Evolutionary conservation across 192 early-diverging fungal genomes (phyloP).

Genomic region (Coemansia sp.): DNA sequence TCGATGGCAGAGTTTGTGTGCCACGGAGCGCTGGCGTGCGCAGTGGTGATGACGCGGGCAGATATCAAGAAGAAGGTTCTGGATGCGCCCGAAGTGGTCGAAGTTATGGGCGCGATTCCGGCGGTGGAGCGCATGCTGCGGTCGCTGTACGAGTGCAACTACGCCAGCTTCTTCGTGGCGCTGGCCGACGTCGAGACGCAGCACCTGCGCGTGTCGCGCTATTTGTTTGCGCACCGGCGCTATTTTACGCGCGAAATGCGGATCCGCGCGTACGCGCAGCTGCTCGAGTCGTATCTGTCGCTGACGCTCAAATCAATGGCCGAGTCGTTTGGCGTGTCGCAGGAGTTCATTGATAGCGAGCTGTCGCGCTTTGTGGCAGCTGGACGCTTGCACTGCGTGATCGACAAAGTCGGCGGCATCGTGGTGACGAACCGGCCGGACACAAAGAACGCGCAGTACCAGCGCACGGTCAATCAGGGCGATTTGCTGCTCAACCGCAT

Average conservation of each 20-base stretch:
- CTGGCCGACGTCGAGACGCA: slow-evolving; percentile 81
- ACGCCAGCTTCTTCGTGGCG: slow-evolving; percentile 89
- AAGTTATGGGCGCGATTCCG: slow-evolving; percentile 89
- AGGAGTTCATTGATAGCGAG: slow-evolving; percentile 97
- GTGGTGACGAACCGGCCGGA: slow-evolving; percentile 98
- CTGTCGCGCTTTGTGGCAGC: slow-evolving; percentile 93
- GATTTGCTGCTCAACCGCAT: slow-evolving; percentile 92
- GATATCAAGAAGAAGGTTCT: slow-evolving; percentile 96
- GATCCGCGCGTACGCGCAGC: slow-evolving; percentile 93
- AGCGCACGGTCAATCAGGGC: slow-evolving; percentile 93
- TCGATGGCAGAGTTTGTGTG: slow-evolving; percentile 96
- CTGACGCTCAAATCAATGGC: slow-evolving; percentile 97
- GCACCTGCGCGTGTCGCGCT: slow-evolving; percentile 71
- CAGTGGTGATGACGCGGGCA: slow-evolving; percentile 82
- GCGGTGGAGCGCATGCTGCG: slow-evolving; percentile 79
- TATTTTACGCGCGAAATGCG: slow-evolving; percentile 99
- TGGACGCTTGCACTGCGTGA: slow-evolving; percentile 95
- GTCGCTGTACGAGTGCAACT: slow-evolving; percentile 89
- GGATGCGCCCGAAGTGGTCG: slow-evolving; percentile 94
- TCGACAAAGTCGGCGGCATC: slow-evolving; percentile 98
- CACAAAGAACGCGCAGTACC: slow-evolving; percentile 98
- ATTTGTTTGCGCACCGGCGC: slow-evolving; percentile 82
- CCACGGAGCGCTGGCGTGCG: slow-evolving; percentile 87
- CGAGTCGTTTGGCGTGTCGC: slow-evolving; percentile 90
- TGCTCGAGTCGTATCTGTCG: slow-evolving; percentile 92